Base-by-base conservation (phyloP, 2,329 filamentous ascomycete genomes). In the Hypoxylon sp. region DNA sequence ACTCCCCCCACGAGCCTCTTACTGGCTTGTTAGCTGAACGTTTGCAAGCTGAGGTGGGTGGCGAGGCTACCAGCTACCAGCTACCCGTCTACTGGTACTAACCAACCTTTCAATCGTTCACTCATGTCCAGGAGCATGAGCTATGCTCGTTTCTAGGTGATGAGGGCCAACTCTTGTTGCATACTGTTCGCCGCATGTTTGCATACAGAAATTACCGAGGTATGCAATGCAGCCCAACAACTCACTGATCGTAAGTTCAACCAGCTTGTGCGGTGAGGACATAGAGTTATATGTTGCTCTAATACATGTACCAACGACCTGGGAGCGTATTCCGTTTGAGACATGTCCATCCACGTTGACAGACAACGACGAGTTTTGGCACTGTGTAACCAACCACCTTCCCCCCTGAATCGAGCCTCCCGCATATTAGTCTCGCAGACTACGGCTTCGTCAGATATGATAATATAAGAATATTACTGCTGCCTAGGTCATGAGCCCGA, bases 171-270 rank as follows among this genome's bases (percentile, higher is more conserved):
- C 8, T 52, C 16, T 51, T 32, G 27, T 45, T 21, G 45, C 45
- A 64, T 63, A 54, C 23, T n/a, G 52, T 59, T 68, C 67, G 51
- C 52, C 51, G 52, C 45, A 54, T 30, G 32, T 61, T n/a, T 50
- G 46, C 43, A 60, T 65, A 53, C 59, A 65, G 48, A 60, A 53
- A 14, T 37, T 47, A 41, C 16, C n/a, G 16, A 8, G 6, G n/a
- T 21, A 63, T 67, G 67, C 64, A 68, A 54, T 61, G 57, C 67
- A 67, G 54, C 64, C 64, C 41, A 66, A 69, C 46, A 67, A 27
- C 39, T 54, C 61, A 61, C 47, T 43, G 47, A 39, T 43, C 25
- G 19, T 32, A 2, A 55, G 46, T 51, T 46, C 11, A 27, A 30
- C 4, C 51, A 59, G 60, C 54, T 43, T 29, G 9, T 41, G 32